Conservation (phyloP, 2,329 filamentous ascomycete genomes). For the Epicoccum nigrum region DNA sequence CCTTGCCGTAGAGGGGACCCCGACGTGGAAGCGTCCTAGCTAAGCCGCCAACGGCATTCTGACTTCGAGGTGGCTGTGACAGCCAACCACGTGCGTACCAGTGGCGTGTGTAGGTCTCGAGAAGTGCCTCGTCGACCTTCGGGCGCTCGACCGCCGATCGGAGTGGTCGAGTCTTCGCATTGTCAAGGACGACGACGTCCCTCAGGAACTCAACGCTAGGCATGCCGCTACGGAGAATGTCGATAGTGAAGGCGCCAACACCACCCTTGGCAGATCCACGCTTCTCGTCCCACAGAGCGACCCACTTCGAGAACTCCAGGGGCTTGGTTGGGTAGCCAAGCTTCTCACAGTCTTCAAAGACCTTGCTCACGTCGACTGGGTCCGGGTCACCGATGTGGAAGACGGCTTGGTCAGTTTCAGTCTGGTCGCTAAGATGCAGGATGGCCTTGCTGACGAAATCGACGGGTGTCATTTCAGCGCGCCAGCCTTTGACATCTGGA, state of each 20-base stretch:
- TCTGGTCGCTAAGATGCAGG: conserved; percentile 70
- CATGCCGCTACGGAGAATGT: conserved; percentile 82
- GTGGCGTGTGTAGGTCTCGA: conserved; percentile 79
- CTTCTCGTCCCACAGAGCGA: conserved; percentile 73
- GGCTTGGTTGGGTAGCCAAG: conserved; percentile 74
- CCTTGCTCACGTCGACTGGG: conserved; percentile 67
- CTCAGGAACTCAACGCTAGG: conserved; percentile 73
- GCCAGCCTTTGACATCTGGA: conserved; percentile 75
- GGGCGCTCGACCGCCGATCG: conserved; percentile 66
- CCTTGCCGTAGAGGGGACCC: conserved; percentile 69
- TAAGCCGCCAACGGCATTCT: conserved; percentile 53
- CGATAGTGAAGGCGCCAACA: conserved; percentile 75
- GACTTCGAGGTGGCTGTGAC: conserved; percentile 63
- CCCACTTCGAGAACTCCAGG: conserved; percentile 75
- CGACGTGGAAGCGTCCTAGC: conserved; percentile 53
- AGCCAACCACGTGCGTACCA: conserved; percentile 84
- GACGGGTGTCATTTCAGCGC: conserved; percentile 82
- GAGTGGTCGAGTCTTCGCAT: conserved; percentile 68
- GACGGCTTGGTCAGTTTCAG: conserved; percentile 65
- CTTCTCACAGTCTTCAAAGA: conserved; percentile 68
- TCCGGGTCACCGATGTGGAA: conserved; percentile 78
- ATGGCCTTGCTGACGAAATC: conserved; percentile 81
- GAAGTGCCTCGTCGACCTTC: conserved; percentile 71
- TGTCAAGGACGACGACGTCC: conserved; percentile 75
- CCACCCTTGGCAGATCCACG: conserved; percentile 68